phyloP scores from a whole-genome alignment of 306 rosid species.

The Trifolium dubium region DNA sequence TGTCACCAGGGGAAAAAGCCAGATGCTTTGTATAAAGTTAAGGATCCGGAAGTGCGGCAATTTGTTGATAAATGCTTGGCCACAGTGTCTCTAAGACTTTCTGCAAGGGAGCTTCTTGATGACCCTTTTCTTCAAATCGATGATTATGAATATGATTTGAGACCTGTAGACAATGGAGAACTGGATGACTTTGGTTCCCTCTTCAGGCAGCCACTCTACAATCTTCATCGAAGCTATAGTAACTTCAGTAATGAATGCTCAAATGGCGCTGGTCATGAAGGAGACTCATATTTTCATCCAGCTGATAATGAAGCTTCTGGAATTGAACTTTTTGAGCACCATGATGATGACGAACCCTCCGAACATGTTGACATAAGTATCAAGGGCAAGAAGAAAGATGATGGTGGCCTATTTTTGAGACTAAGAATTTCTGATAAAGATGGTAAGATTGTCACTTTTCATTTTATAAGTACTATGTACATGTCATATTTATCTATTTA shows the following conservation, averaged over 20 bases:
- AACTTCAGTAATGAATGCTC: constrained; percentile 57
- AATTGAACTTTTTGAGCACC: constrained; percentile 78
- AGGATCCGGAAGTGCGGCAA: constrained; percentile 81
- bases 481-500: not conserved
- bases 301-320: constrained; percentile 64
- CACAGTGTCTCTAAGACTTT: constrained; percentile 74
- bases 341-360: constrained; percentile 70
- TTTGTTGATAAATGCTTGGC: constrained; percentile 97
- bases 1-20: constrained; percentile 81
- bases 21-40: constrained; percentile 83
- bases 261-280: constrained; percentile 60
- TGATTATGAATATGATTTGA: constrained; percentile 61
- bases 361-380: constrained; percentile 79
- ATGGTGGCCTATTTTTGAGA: constrained; percentile 75
- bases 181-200: constrained; percentile 53
- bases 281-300: constrained; percentile 62
- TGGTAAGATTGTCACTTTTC: constrained; percentile 55
- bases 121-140: constrained; percentile 79
- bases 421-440: constrained; percentile 89
- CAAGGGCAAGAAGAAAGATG: constrained; percentile 76
- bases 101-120: constrained; percentile 86
- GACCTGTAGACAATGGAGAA: constrained; percentile 49
- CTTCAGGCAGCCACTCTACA: constrained; percentile 59
- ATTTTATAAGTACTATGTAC: constrained; percentile 4
- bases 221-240: constrained; percentile 55